Evolutionary conservation across 306 rosid genomes (phyloP).

Genomic region (Acacia melanoxylon): DNA sequence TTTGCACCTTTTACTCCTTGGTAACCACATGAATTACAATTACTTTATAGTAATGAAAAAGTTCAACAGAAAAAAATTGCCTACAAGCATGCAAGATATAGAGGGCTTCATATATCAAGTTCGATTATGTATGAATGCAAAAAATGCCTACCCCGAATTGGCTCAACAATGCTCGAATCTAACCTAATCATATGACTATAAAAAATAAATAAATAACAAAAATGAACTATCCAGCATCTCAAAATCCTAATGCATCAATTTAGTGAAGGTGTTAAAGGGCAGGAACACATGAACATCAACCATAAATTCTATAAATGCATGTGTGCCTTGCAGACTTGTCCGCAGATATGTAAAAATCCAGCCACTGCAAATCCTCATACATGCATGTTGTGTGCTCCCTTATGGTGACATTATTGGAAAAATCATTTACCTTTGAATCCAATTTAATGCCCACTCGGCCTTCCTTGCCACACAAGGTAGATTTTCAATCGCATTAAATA

Average conservation of each 20-base stretch:
- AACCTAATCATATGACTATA: too few species aligned
- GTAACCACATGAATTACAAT: neutral
- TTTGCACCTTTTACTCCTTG: neutral
- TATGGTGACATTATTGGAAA: neutral
- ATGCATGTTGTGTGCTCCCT: neutral
- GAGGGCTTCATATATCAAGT: neutral
- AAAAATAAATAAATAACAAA: too few species aligned
- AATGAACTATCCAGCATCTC: neutral
- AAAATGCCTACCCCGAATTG: too few species aligned
- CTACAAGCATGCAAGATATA: neutral
- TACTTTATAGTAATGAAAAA: neutral
- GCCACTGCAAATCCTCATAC: neutral
- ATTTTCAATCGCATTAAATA: slow-evolving; percentile 85
- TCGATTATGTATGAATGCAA: too few species aligned
- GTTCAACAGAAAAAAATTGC: neutral
- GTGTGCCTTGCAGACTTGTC: neutral
- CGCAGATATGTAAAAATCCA: neutral
- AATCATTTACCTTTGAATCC: slow-evolving; percentile 69
- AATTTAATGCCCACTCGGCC: slow-evolving; percentile 86
- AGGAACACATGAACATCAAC: neutral
- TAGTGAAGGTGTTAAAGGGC: neutral
- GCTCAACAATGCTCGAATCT: too few species aligned
- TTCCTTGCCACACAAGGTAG: slow-evolving; percentile 80
- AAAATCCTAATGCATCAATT: neutral
- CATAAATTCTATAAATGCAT: neutral